These are phyloP conservation scores for Amanita thiersii DNA, from an alignment of 768 basidiomycete species.

Conservation along the genomic window DNA sequence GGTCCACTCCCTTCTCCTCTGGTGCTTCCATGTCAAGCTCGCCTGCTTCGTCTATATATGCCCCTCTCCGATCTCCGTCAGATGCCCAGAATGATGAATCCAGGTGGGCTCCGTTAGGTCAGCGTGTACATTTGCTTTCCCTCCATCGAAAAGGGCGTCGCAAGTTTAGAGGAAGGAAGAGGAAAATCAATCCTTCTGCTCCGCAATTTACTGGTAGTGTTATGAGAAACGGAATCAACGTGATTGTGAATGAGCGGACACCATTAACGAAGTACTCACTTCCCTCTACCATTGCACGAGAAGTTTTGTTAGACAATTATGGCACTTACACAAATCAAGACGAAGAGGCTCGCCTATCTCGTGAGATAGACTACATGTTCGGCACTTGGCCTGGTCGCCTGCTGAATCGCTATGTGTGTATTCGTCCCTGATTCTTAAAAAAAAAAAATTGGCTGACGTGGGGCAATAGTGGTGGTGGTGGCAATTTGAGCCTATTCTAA, in stretches of 20 bases:
- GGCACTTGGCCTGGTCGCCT: constrained; percentile 63
- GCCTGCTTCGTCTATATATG: constrained; percentile 76
- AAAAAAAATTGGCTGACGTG: background rate
- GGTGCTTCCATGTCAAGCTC: constrained; percentile 48
- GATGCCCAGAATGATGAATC: constrained; percentile 37
- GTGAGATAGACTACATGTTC: constrained; percentile 48
- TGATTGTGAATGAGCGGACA: constrained; percentile 13
- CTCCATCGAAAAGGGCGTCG: constrained; percentile 15
- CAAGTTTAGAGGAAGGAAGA: constrained; percentile 10
- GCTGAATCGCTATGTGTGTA: constrained; percentile 61
- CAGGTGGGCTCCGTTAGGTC: constrained; percentile 56
- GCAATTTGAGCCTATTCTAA: constrained; percentile 56
- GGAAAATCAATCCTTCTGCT: too few relatives aligned
- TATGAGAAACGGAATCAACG: background rate
- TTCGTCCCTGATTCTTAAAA: background rate
- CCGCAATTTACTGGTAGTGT: background rate
- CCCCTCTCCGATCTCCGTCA: constrained; percentile 55
- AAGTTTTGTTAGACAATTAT: constrained; percentile 9
- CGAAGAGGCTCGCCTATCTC: constrained; percentile 28
- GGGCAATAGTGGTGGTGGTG: constrained; percentile 76
- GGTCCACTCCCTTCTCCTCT: constrained; percentile 14
- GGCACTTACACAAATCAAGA: too few relatives aligned
- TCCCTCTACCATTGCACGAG: constrained; percentile 13
- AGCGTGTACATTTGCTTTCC: constrained; percentile 35
- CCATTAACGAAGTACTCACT: constrained; percentile 14